phyloP scores from a whole-genome alignment of 306 rosid species.

The Vigna mungo region DNA sequence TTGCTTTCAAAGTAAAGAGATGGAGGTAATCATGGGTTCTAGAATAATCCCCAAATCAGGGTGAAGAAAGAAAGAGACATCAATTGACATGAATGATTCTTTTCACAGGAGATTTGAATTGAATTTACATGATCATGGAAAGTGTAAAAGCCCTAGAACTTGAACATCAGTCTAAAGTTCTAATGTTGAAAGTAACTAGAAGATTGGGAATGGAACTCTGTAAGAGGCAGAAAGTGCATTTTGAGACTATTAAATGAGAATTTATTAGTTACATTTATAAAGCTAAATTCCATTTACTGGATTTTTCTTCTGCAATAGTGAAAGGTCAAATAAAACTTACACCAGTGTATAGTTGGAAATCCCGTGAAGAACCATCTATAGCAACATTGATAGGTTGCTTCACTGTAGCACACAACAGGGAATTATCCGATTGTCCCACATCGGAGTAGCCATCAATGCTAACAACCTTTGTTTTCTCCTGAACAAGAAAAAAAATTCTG shows the following conservation, averaged over 20 bases:
- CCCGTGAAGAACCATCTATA: too few species aligned
- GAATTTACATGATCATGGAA: constrained; percentile 15
- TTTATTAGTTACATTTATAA: constrained; percentile 35
- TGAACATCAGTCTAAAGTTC: constrained; percentile 11
- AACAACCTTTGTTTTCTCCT: too few species aligned
- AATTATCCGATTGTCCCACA: too few species aligned
- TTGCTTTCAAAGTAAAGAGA: constrained; percentile 32
- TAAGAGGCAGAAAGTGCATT: neutral
- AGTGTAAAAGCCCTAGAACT: constrained; percentile 13
- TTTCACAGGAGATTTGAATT: neutral
- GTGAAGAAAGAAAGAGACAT: constrained; percentile 14
- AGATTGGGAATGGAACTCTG: constrained; percentile 11
- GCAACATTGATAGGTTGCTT: too few species aligned
- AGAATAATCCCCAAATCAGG: constrained; percentile 16
- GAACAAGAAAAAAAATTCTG: too few species aligned
- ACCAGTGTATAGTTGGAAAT: too few species aligned
- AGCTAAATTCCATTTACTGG: too few species aligned
- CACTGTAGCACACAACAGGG: too few species aligned
- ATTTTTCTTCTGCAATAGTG: too few species aligned
- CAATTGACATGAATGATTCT: constrained; percentile 22
- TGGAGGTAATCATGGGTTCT: constrained; percentile 24
- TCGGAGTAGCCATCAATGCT: too few species aligned
- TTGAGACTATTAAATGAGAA: neutral
- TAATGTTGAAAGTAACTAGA: constrained; percentile 1
- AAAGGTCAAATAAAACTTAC: too few species aligned